phyloP scores from a whole-genome alignment of 2,329 filamentous ascomycete species.

The Mariannaea elegans region DNA sequence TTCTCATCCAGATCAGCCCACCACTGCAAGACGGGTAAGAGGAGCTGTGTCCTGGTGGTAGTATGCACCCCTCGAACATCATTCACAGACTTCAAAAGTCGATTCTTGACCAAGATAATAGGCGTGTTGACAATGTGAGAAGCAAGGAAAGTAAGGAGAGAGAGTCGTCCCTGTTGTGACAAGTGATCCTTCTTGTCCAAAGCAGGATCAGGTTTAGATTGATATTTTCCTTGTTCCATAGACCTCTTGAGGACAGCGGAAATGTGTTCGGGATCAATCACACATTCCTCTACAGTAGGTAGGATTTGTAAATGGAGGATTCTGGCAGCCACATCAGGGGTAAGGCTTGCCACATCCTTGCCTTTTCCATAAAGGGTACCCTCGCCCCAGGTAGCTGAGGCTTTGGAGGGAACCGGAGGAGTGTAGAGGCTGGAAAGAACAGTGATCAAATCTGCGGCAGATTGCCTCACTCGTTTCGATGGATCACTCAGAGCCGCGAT shows the following conservation, averaged over 20 bases:
- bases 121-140: slow-evolving; percentile 77
- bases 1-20: slow-evolving; percentile 69
- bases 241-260: slow-evolving; percentile 63
- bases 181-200: slow-evolving; percentile 64
- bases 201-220: slow-evolving; percentile 42
- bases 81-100: slow-evolving; percentile 76
- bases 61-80: slow-evolving; percentile 76
- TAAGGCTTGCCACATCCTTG: slow-evolving; percentile 65
- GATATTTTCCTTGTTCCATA: slow-evolving; percentile 53
- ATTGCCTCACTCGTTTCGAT: slow-evolving; percentile 78
- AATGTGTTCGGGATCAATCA: slow-evolving; percentile 80
- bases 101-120: slow-evolving; percentile 72
- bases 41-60: slow-evolving; percentile 73
- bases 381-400: slow-evolving; percentile 65
- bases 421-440: slow-evolving; percentile 62
- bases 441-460: slow-evolving; percentile 74
- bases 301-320: slow-evolving; percentile 74
- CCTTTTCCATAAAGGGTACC: slow-evolving; percentile 70
- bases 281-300: slow-evolving; percentile 83
- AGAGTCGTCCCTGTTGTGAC: slow-evolving; percentile 68
- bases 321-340: slow-evolving; percentile 64
- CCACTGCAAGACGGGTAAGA: slow-evolving; percentile 77
- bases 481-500: slow-evolving; percentile 78
- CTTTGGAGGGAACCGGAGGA: slow-evolving; percentile 47
- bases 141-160: slow-evolving; percentile 76